Base-by-base conservation (phyloP, 2,329 filamentous ascomycete genomes). In the Aureobasidium mangrovei region DNA sequence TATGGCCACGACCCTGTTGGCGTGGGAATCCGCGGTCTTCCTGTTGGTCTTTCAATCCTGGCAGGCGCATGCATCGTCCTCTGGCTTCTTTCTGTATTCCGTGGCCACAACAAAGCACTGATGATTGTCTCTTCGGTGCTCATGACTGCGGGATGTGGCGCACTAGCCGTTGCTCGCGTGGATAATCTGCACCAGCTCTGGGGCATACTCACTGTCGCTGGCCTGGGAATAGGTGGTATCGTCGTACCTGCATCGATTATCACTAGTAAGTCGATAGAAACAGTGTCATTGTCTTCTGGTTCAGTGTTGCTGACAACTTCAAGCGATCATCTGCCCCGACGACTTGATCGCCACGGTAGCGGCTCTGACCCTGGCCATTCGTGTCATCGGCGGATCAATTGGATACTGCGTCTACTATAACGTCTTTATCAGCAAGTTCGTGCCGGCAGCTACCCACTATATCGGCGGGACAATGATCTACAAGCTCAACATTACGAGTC, bases 281-380 rank as follows among this genome's bases (percentile, higher is more conserved):
- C n/a, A 3, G n/a, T 45, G 24, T 7, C 18, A 33, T 12, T 7
- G 33, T 7, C 27, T 9, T 3, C 4, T 10, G 8, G 27, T 8
- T 57, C 6, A n/a, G 10, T 3, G 29, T 26, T 31, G 18, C 24
- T 40, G 28, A 51, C 10, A 26, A n/a, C 18, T 29, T 24, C 12
- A 48, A 49, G 38, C 81, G 7, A 85, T 86, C 60, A 81, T 86
- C 60, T 85, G 82, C 57, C 83, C 84, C 0, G 80, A 84, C 62
- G 83, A 86, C 53, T 73, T 86, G 4, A 86, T 88, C 58, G 84
- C 82, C 6, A 86, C 84, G 2, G 76, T 86, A 43, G 79, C 83
- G 1, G 82, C 84, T 4, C 71, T 88, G 26, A 86, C 84, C 0
- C 76, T 87, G 36, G 78, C 82, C n/a, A 80, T 87, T 59, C 82